Conservation (phyloP, 495 filamentous ascomycete genomes). For the Aspergillus bertholletiae region DNA sequence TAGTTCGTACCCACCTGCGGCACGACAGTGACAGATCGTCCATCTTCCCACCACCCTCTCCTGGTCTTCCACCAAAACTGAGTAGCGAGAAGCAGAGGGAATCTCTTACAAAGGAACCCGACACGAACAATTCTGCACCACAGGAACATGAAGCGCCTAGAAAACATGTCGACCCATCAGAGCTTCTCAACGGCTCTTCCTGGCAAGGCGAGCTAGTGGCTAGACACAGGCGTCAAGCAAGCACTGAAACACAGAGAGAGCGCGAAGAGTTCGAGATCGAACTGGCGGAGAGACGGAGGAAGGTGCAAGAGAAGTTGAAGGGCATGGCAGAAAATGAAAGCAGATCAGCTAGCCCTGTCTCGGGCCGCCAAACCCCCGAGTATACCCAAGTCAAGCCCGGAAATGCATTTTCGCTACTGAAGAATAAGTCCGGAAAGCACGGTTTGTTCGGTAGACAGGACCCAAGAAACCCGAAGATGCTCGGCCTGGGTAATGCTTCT, state of each 20-base stretch:
- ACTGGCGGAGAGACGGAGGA: constrained; percentile 70
- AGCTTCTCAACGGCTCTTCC: constrained; percentile 26
- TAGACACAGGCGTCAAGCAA: constrained; percentile 49
- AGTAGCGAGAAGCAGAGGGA: background rate
- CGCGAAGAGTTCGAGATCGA: constrained; percentile 77
- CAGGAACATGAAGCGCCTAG: background rate
- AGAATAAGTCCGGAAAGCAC: constrained; percentile 62
- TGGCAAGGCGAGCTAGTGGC: constrained; percentile 31
- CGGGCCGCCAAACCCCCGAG: constrained; percentile 45
- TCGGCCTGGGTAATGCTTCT: constrained; percentile 61
- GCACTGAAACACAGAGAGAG: constrained; percentile 61
- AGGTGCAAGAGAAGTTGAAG: constrained; percentile 76
- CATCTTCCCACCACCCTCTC: constrained; percentile 56
- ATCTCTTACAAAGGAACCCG: background rate
- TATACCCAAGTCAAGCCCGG: constrained; percentile 37
- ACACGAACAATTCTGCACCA: background rate
- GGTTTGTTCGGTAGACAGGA: constrained; percentile 53
- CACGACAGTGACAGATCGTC: constrained; percentile 79
- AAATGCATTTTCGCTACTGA: constrained; percentile 66
- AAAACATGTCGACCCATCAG: constrained; percentile 1
- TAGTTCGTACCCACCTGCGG: constrained; percentile 84
- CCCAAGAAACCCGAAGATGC: constrained; percentile 65
- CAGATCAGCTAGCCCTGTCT: constrained; percentile 48
- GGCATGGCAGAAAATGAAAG: constrained; percentile 66
- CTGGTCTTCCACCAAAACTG: constrained; percentile 20